These are phyloP conservation scores for Fomitopsis pinicola DNA, from an alignment of 1,284 basidiomycete genomes.

Conservation along the genomic window DNA sequence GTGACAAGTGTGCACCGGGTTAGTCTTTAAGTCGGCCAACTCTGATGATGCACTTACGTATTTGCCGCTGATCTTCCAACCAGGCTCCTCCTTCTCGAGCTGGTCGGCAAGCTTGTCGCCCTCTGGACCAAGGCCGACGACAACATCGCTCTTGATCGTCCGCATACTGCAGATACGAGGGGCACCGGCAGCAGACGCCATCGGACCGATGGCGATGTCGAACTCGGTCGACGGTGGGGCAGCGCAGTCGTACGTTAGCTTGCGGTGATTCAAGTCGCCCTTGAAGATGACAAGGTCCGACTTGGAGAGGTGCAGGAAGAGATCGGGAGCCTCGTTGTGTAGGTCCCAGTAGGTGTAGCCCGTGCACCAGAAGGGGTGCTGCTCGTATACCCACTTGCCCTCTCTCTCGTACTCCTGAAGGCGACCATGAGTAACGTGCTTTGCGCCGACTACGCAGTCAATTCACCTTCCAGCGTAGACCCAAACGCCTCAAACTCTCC, in stretches of 20 bases:
- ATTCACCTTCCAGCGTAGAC: constrained; percentile 84
- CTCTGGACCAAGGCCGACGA: constrained; percentile 61
- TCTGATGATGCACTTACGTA: constrained; percentile 56
- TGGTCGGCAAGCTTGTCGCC: constrained; percentile 77
- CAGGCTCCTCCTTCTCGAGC: constrained; percentile 84
- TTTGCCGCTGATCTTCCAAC: constrained; percentile 98
- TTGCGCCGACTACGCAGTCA: neutral
- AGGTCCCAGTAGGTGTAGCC: constrained; percentile 96
- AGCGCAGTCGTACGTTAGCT: constrained; percentile 89
- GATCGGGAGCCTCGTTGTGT: constrained; percentile 85
- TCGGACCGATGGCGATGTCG: constrained; percentile 88
- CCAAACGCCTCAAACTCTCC: constrained; percentile 79
- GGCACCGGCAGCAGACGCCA: constrained; percentile 86
- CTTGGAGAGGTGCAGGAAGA: constrained; percentile 89
- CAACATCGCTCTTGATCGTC: constrained; percentile 87
- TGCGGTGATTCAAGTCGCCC: constrained; percentile 78
- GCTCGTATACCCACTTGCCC: constrained; percentile 94
- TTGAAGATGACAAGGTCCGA: constrained; percentile 96
- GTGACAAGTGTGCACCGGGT: neutral
- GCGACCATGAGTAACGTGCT: neutral
- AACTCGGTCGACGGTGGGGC: constrained; percentile 91
- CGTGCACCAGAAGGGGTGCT: constrained; percentile 96
- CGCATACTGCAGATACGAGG: constrained; percentile 84
- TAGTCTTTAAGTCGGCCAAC: neutral
- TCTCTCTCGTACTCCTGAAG: constrained; percentile 85